Evolutionary conservation across 2,329 filamentous ascomycete genomes (phyloP).

Genomic region (Verticillium tricorpus): DNA sequence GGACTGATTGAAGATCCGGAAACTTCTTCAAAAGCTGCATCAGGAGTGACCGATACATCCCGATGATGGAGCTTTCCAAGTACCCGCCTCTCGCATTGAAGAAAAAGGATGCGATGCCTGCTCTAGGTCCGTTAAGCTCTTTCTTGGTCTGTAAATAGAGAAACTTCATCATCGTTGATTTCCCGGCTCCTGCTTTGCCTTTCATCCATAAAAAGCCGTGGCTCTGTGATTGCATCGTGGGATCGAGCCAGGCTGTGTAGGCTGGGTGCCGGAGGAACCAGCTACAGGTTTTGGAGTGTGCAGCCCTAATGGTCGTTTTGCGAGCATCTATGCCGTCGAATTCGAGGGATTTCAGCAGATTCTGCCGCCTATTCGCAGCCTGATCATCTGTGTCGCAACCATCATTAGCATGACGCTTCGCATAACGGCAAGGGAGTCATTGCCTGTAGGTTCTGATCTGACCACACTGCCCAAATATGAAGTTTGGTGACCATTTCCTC

Average conservation of each 20-base stretch:
- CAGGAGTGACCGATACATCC: slow-evolving; percentile 10
- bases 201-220: slow-evolving; percentile 3
- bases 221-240: fast-evolving
- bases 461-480: fast-evolving
- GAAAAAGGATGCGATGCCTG: slow-evolving; percentile 4
- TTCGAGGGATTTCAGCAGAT: slow-evolving; percentile 7
- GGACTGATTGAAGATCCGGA: not conserved
- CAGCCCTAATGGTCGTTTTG: slow-evolving; percentile 5
- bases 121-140: not conserved
- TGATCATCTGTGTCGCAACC: not conserved
- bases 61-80: slow-evolving; percentile 4
- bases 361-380: not conserved
- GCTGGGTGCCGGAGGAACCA: slow-evolving; percentile 11
- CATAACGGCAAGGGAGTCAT: not conserved
- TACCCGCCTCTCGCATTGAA: slow-evolving; percentile 8
- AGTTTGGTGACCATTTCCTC: fast-evolving
- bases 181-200: slow-evolving; percentile 2
- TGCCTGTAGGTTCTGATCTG: not conserved
- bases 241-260: slow-evolving; percentile 11
- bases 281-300: slow-evolving; percentile 13
- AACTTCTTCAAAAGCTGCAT: not conserved
- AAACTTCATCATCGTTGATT: slow-evolving; percentile 6
- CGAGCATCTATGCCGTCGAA: slow-evolving; percentile 13
- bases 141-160: not conserved
- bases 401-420: too few species aligned